Conservation (phyloP, 192 early-diverging fungal genomes). For the Podila horticola region DNA sequence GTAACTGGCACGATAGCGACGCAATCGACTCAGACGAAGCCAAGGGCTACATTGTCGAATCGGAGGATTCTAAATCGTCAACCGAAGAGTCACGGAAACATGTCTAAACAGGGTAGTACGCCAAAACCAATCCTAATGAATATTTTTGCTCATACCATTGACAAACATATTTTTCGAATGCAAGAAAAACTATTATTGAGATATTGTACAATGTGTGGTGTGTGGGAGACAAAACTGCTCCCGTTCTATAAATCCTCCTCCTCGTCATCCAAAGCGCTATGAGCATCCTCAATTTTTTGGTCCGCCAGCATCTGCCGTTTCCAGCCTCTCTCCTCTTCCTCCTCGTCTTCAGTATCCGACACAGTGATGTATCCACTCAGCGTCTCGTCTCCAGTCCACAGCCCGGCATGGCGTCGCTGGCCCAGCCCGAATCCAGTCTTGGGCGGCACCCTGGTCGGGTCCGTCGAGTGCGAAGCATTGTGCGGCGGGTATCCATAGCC, state of each 20-base stretch:
- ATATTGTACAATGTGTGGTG: too few species aligned
- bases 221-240: too few species aligned
- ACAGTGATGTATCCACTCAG: conserved; percentile 35
- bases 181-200: too few species aligned
- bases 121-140: background rate
- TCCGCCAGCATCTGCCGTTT: conserved; percentile 35
- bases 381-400: conserved; percentile 19
- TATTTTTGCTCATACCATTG: too few species aligned
- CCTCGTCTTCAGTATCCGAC: conserved; percentile 38
- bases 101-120: background rate
- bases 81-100: background rate
- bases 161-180: too few species aligned
- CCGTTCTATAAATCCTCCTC: background rate
- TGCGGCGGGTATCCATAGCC: conserved; percentile 39
- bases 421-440: conserved; percentile 33
- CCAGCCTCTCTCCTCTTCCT: conserved; percentile 32
- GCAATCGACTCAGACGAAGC: conserved; percentile 13
- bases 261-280: background rate
- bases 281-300: background rate
- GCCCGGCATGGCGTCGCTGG: conserved; percentile 28
- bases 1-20: conserved; percentile 49
- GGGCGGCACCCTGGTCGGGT: conserved; percentile 2
- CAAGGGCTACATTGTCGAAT: conserved; percentile 8
- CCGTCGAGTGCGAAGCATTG: conserved; percentile 23
- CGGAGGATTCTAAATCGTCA: background rate